Evolutionary conservation across 2,329 filamentous ascomycete genomes (phyloP).

Genomic region (Verticillium isaacii): DNA sequence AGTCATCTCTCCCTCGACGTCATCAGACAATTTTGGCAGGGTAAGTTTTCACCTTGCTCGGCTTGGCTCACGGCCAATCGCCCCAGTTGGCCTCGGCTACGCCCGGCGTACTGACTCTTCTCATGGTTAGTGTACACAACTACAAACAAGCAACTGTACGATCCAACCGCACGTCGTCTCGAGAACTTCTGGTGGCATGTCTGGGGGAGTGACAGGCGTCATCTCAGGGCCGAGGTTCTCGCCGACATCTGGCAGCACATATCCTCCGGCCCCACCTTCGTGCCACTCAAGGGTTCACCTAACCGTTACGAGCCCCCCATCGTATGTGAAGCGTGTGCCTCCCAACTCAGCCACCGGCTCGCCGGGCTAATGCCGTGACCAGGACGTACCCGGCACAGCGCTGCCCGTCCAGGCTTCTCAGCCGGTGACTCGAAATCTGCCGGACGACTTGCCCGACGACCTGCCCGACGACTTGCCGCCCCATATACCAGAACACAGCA

Average conservation of each 20-base stretch:
- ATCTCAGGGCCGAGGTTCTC: constrained; percentile 47
- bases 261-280: constrained; percentile 51
- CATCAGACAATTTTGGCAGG: constrained; percentile 12
- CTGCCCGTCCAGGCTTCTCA: background rate
- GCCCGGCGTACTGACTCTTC: background rate
- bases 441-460: background rate
- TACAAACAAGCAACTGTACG: constrained; percentile 52
- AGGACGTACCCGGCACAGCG: background rate
- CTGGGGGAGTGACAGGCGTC: constrained; percentile 52
- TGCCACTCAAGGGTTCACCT: constrained; percentile 48
- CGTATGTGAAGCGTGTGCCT: constrained; percentile 25
- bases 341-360: background rate
- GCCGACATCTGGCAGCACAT: constrained; percentile 54
- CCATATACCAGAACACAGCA: background rate
- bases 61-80: background rate
- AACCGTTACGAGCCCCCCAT: constrained; percentile 48
- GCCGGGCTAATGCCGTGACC: background rate
- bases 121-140: constrained; percentile 50
- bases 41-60: constrained; percentile 9
- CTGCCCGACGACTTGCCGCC: background rate
- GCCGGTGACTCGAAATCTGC: background rate
- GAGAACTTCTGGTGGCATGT: constrained; percentile 66
- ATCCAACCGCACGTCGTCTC: constrained; percentile 57
- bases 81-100: background rate
- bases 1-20: constrained; percentile 11